Percentiles rank a stretch among this genome's conserved stretches.
Evolutionary conservation across 2,329 filamentous ascomycete genomes (phyloP).

Genomic region (Cercospora sesami): DNA sequence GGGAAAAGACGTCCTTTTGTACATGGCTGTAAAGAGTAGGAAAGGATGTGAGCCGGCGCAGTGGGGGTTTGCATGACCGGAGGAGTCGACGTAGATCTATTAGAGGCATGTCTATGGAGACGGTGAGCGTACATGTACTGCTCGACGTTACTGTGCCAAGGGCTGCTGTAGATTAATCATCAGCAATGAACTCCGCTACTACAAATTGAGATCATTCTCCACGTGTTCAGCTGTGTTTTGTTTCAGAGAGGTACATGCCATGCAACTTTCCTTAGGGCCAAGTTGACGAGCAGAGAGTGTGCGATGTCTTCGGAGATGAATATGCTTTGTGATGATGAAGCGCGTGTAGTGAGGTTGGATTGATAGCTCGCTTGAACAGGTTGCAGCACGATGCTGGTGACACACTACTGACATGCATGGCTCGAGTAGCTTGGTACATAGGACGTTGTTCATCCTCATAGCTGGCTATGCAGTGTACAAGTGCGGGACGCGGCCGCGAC

Average conservation of each 20-base stretch:
- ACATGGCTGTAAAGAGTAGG: conserved; percentile 4
- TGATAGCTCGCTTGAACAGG: background rate
- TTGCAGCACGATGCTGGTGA: background rate
- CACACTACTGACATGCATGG: background rate
- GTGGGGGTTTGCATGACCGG: background rate
- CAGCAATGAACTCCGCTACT: conserved; percentile 1
- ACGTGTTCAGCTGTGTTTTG: background rate
- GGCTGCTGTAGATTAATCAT: background rate
- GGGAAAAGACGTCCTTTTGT: conserved; percentile 9
- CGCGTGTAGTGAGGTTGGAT: background rate
- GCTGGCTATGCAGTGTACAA: background rate
- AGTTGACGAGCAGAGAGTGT: background rate
- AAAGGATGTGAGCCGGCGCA: background rate
- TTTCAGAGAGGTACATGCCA: background rate
- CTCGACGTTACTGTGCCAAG: background rate
- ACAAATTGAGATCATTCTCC: background rate
- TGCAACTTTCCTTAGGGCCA: background rate
- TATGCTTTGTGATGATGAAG: no score
- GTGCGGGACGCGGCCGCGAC: background rate
- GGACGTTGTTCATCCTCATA: background rate
- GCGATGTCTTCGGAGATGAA: background rate
- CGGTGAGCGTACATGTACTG: background rate
- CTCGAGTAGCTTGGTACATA: background rate
- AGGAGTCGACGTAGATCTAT: background rate
- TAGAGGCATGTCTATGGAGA: background rate